phyloP scores from a whole-genome alignment of 2,329 filamentous ascomycete species.

The Thielaviopsis ethacetica region DNA sequence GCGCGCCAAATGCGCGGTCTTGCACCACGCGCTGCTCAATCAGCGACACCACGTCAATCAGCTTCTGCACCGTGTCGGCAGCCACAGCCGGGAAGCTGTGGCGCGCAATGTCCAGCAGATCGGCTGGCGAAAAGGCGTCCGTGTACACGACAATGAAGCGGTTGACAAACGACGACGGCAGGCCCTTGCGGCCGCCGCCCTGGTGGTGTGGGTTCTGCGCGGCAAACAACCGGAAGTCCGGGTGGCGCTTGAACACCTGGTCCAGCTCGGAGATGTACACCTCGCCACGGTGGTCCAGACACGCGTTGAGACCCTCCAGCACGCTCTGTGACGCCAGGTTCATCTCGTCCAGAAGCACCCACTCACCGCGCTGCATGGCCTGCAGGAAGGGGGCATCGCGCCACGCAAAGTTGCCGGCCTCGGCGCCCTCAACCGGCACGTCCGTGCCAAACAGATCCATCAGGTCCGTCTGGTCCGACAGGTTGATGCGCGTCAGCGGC shows the following conservation, averaged over 20 bases:
- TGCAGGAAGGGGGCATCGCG: conserved; percentile 87
- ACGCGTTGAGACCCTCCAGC: conserved; percentile 88
- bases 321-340: conserved; percentile 95
- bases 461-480: conserved; percentile 93
- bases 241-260: conserved; percentile 80
- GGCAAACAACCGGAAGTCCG: conserved; percentile 84
- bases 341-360: conserved; percentile 97
- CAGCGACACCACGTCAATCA: conserved; percentile 69
- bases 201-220: conserved; percentile 97
- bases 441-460: conserved; percentile 97
- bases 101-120: conserved; percentile 66
- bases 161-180: conserved; percentile 93
- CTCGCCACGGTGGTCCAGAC: conserved; percentile 88
- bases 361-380: conserved; percentile 92
- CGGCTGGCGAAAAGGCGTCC: conserved; percentile 68
- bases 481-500: conserved; percentile 80
- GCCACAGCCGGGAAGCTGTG: conserved; percentile 56
- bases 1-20: conserved; percentile 39
- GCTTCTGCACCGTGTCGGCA: conserved; percentile 39
- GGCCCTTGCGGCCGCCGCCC: conserved; percentile 82
- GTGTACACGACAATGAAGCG: conserved; percentile 97
- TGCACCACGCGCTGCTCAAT: conserved; percentile 56
- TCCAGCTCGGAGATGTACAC: conserved; percentile 92
- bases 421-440: conserved; percentile 83
- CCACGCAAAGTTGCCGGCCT: conserved; percentile 86